These are phyloP conservation scores for Dactylellina cionopaga DNA, from an alignment of 2,329 filamentous ascomycete genomes.

Conservation along the genomic window DNA sequence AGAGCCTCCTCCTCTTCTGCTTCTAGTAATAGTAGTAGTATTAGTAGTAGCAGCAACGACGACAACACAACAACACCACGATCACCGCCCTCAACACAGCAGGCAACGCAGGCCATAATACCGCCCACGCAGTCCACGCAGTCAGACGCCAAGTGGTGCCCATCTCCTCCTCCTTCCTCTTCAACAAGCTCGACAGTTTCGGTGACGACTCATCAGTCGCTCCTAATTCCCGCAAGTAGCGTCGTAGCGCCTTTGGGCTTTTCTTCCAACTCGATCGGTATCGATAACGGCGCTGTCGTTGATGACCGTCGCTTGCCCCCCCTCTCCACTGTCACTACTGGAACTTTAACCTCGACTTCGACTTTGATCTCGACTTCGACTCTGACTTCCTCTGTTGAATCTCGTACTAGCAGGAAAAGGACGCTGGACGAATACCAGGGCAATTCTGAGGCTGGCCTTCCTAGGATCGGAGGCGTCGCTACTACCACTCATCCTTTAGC, in stretches of 20 bases:
- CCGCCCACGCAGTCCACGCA: neutral
- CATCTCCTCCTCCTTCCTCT: neutral
- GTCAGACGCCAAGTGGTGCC: too few species aligned
- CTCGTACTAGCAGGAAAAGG: constrained; percentile 28
- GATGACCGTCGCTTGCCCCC: constrained; percentile 16
- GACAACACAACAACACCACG: constrained; percentile 37
- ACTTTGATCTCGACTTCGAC: neutral
- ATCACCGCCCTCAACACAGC: neutral
- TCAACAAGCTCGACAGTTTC: neutral
- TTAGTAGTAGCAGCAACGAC: constrained; percentile 23
- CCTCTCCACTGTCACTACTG: constrained; percentile 1
- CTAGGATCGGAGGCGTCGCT: too few species aligned
- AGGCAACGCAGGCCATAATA: too few species aligned
- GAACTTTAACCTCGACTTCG: neutral
- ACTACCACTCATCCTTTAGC: constrained; percentile 14
- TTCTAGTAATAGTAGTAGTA: too few species aligned
- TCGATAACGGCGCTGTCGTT: constrained; percentile 8
- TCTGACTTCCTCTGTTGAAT: neutral
- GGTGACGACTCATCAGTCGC: neutral
- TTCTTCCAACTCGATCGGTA: constrained; percentile 24
- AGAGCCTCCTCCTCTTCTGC: constrained; percentile 10
- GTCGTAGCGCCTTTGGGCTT: neutral
- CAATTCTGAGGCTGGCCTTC: neutral
- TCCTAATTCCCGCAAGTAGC: neutral
- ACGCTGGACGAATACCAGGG: constrained; percentile 35